These are phyloP conservation scores for Apophysomyces variabilis DNA, from an alignment of 371 early-diverging fungal genomes.

Conservation along the genomic window DNA sequence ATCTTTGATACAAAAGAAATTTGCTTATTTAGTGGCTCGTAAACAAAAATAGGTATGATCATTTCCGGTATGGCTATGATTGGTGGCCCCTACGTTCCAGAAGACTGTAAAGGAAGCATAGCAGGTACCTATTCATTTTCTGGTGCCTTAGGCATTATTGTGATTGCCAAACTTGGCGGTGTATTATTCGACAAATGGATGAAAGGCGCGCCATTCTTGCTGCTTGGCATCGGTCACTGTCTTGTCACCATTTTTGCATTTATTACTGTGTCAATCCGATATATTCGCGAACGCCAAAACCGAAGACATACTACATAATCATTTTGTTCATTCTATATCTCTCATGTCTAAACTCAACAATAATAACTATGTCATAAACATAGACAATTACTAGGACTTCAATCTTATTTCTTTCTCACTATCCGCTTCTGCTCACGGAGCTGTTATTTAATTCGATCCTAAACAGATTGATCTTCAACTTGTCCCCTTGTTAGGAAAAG, in stretches of 20 bases:
- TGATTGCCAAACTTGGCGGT: constrained; percentile 62
- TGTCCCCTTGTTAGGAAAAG: too few relatives aligned
- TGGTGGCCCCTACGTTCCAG: constrained; percentile 55
- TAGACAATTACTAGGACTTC: too few relatives aligned
- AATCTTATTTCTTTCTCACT: too few relatives aligned
- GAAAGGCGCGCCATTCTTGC: constrained; percentile 64
- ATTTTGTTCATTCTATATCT: too few relatives aligned
- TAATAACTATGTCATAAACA: too few relatives aligned
- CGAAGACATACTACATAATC: neutral
- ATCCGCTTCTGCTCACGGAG: too few relatives aligned
- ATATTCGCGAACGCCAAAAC: neutral
- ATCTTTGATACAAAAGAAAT: neutral
- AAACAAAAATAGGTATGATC: constrained; percentile 57
- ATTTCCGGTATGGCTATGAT: constrained; percentile 72
- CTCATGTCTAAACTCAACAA: too few relatives aligned
- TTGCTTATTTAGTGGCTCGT: constrained; percentile 5
- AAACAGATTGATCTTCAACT: too few relatives aligned
- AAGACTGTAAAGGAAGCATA: constrained; percentile 64
- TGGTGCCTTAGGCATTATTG: constrained; percentile 62
- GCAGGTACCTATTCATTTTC: constrained; percentile 73
- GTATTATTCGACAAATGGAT: constrained; percentile 65
- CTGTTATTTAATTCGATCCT: too few relatives aligned
- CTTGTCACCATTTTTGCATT: constrained; percentile 26
- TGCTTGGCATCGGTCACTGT: constrained; percentile 59
- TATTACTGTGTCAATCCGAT: neutral